Conservation (phyloP, 2,329 filamentous ascomycete species). For the Hypoxylon sp. region DNA sequence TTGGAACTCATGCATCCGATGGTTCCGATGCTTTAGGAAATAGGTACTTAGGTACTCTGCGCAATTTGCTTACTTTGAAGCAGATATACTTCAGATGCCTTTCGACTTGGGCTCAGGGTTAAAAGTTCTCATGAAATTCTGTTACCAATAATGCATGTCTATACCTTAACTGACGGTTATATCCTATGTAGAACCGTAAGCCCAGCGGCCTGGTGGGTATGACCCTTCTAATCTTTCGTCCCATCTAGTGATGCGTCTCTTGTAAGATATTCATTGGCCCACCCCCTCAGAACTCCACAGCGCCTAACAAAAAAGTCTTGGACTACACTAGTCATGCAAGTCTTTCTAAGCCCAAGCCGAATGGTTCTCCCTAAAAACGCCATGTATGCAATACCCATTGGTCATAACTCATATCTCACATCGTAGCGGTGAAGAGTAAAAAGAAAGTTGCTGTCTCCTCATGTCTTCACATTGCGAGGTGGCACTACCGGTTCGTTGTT, state of each 20-base stretch:
- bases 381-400: constrained; percentile 23
- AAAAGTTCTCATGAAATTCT: background rate
- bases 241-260: background rate
- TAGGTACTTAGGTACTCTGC: background rate
- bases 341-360: background rate
- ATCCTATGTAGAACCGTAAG: background rate
- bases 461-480: constrained; percentile 27
- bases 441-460: background rate
- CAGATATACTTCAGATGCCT: background rate
- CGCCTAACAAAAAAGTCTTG: constrained; percentile 19
- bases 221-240: background rate
- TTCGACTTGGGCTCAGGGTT: background rate
- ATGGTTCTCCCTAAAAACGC: constrained; percentile 10
- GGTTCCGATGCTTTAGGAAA: background rate
- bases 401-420: constrained; percentile 37
- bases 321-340: constrained; percentile 20
- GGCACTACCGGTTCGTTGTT: constrained; percentile 30
- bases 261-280: background rate
- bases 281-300: constrained; percentile 1
- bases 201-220: background rate
- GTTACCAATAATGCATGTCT: background rate
- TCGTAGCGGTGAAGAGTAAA: background rate
- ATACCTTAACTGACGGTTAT: background rate
- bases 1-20: background rate
- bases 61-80: background rate